These are phyloP conservation scores for Calcarisporium arbuscula DNA, from an alignment of 2,329 filamentous ascomycete species.

Conservation along the genomic window DNA sequence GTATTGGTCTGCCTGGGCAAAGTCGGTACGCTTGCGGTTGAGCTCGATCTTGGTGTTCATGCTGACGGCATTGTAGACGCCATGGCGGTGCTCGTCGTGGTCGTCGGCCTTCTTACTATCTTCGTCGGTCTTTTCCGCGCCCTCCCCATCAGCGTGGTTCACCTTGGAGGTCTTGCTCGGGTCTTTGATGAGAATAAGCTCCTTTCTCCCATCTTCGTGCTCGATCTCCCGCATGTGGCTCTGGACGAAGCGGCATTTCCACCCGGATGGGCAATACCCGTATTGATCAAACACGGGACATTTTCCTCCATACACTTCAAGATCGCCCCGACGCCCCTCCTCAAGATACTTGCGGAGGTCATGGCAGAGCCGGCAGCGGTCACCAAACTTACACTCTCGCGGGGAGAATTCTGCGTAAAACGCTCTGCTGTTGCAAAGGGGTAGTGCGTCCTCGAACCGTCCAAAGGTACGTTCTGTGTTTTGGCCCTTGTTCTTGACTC, in stretches of 20 bases:
- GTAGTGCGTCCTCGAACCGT: slow-evolving; percentile 67
- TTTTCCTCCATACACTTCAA: slow-evolving; percentile 66
- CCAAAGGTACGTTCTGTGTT: slow-evolving; percentile 82
- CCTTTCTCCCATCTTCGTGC: slow-evolving; percentile 72
- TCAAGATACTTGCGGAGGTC: slow-evolving; percentile 79
- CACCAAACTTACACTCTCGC: slow-evolving; percentile 67
- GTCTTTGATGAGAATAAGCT: slow-evolving; percentile 63
- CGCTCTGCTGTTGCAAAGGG: slow-evolving; percentile 69
- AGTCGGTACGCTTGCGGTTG: slow-evolving; percentile 62
- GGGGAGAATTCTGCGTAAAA: slow-evolving; percentile 77
- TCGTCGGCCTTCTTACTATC: slow-evolving; percentile 20
- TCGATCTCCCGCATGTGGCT: slow-evolving; percentile 82
- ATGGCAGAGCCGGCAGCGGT: slow-evolving; percentile 76
- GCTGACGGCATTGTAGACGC: slow-evolving; percentile 69
- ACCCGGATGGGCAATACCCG: slow-evolving; percentile 75
- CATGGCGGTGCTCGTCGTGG: slow-evolving; percentile 45
- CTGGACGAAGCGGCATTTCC: slow-evolving; percentile 87
- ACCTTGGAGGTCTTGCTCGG: slow-evolving; percentile 10
- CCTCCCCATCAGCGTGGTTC: background rate
- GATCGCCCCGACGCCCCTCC: slow-evolving; percentile 73
- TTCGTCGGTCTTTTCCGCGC: slow-evolving; percentile 16
- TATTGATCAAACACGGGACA: slow-evolving; percentile 77
- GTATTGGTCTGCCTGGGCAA: slow-evolving; percentile 70
- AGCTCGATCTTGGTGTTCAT: slow-evolving; percentile 67
- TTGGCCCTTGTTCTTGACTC: slow-evolving; percentile 55